Conservation (phyloP, 192 early-diverging fungal species). For the Coemansia sp. region DNA sequence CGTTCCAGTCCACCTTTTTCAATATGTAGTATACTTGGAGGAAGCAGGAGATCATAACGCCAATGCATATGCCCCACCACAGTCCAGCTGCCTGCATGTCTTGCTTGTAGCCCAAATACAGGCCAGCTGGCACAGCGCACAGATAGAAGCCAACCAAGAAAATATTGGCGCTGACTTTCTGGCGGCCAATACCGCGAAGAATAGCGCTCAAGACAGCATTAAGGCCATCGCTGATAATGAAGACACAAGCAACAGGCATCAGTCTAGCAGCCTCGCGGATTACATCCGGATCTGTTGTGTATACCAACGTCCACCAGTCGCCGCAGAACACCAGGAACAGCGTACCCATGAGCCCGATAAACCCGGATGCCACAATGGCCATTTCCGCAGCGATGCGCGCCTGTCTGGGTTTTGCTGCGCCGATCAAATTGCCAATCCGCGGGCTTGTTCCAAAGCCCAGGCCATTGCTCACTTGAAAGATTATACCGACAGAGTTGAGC, state of each 20-base stretch:
- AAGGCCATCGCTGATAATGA: conserved; percentile 57
- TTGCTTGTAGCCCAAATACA: conserved; percentile 38
- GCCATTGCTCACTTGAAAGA: conserved; percentile 68
- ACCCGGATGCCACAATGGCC: conserved; percentile 53
- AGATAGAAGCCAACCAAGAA: conserved; percentile 52
- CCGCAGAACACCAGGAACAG: background rate
- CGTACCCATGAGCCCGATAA: conserved; percentile 42
- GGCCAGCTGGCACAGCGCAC: conserved; percentile 45
- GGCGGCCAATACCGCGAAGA: conserved; percentile 53
- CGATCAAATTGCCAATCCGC: conserved; percentile 74
- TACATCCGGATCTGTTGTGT: conserved; percentile 65
- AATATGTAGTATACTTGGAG: background rate
- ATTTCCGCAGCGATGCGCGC: conserved; percentile 60
- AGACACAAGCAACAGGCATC: conserved; percentile 70
- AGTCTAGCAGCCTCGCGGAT: conserved; percentile 63
- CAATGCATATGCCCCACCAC: conserved; percentile 35
- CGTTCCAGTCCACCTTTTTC: background rate
- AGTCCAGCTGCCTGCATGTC: conserved; percentile 23
- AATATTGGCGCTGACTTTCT: conserved; percentile 44
- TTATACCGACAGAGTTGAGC: conserved; percentile 61
- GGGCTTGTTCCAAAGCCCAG: conserved; percentile 70
- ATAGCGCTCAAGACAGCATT: conserved; percentile 56
- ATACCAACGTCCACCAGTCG: conserved; percentile 39
- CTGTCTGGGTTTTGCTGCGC: conserved; percentile 18
- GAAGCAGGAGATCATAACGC: background rate